A percentile compares a stretch with the other conserved stretches of the same genome.
phyloP scores from a whole-genome alignment of 106 monocot species.

The Dendrobium huoshanense region DNA sequence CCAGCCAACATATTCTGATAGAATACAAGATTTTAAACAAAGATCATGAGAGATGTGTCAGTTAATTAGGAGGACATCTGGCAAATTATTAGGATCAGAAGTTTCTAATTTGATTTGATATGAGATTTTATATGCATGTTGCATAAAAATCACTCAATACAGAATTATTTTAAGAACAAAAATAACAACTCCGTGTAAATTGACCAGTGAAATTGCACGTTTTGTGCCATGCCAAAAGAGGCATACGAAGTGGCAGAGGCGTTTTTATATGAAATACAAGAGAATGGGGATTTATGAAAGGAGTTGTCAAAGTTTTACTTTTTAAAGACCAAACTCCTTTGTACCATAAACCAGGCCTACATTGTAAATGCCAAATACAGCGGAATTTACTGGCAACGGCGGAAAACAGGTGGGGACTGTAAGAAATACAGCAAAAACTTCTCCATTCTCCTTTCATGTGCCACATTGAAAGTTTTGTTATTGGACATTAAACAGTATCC shows the following conservation, averaged over 20 bases:
- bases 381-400: background rate
- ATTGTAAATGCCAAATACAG: background rate
- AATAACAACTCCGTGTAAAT: background rate
- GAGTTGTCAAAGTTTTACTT: background rate
- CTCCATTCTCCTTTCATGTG: background rate
- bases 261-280: background rate
- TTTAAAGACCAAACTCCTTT: slow-evolving; percentile 4
- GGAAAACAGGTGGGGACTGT: background rate
- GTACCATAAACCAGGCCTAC: background rate
- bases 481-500: background rate
- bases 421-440: background rate
- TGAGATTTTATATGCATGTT: background rate
- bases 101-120: background rate
- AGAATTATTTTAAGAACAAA: background rate
- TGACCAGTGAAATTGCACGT: background rate
- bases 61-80: background rate
- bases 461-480: background rate
- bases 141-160: background rate
- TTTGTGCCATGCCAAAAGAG: background rate
- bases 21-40: background rate
- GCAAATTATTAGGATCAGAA: background rate
- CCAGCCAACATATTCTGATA: background rate
- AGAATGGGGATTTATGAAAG: background rate
- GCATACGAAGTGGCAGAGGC: background rate
- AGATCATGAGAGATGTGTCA: background rate